Conservation (phyloP, 1,284 basidiomycete genomes). For the Peniophora sp. region DNA sequence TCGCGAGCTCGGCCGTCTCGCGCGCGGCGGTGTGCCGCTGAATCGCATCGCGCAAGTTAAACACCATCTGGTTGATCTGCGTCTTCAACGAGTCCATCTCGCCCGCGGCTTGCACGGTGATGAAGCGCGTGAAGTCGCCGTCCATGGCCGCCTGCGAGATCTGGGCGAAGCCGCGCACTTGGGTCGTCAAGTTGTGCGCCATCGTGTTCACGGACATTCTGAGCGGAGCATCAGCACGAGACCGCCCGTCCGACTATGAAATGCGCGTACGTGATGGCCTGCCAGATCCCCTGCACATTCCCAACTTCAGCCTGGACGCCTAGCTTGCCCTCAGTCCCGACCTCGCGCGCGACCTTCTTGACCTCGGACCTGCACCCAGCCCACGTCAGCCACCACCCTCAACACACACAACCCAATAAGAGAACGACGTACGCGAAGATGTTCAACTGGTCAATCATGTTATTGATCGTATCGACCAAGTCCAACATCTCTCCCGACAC, state of each 20-base stretch:
- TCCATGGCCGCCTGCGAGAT: conserved; percentile 98
- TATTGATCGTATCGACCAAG: conserved; percentile 90
- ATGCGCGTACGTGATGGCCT: conserved; percentile 87
- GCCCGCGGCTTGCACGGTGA: conserved; percentile 96
- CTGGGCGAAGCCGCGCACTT: conserved; percentile 98
- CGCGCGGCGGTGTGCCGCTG: conserved; percentile 99
- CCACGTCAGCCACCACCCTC: no score
- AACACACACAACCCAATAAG: no score
- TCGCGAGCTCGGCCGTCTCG: conserved; percentile 95
- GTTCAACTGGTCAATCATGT: conserved; percentile 94
- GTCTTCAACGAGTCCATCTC: conserved; percentile 99
- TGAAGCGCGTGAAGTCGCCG: conserved; percentile 98
- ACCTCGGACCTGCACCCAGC: conserved; percentile 54
- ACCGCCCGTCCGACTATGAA: not conserved
- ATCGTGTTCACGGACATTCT: conserved; percentile 91
- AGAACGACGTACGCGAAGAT: conserved; percentile 61
- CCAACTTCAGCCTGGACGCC: conserved; percentile 97
- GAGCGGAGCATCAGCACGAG: conserved; percentile 3
- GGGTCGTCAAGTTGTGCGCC: conserved; percentile 94
- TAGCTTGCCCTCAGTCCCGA: conserved; percentile 93
- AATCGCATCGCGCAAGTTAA: conserved; percentile 93
- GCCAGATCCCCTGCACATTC: conserved; percentile 97
- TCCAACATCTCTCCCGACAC: conserved; percentile 95
- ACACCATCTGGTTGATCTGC: conserved; percentile 99
- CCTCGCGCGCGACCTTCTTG: conserved; percentile 91